A percentile compares a stretch with the other conserved stretches of the same genome.
These are phyloP conservation scores for Eustoma russellianum DNA, from an alignment of 257 asterid species.

Conservation along the genomic window DNA sequence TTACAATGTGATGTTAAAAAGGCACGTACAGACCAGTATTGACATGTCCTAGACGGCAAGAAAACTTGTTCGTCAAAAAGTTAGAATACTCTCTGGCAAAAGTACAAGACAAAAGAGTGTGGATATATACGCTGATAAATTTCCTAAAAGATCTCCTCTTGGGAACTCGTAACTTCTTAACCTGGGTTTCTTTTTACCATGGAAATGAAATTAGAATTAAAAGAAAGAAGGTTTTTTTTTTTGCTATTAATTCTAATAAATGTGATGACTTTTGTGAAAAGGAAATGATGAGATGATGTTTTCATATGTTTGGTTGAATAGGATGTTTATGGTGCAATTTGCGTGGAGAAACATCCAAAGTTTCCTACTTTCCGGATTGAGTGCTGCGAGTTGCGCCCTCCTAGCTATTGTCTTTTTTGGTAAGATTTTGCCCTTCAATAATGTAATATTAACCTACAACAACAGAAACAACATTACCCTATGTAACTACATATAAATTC, in stretches of 20 bases:
- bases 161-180: too few relatives aligned
- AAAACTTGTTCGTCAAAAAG: conserved; percentile 8
- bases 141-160: too few relatives aligned
- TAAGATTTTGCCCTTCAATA: too few relatives aligned
- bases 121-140: too few relatives aligned
- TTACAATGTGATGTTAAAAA: conserved; percentile 8
- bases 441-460: too few relatives aligned
- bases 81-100: conserved; percentile 2
- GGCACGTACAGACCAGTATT: neutral
- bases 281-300: neutral
- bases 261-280: neutral
- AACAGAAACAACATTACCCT: too few relatives aligned
- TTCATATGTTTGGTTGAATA: neutral
- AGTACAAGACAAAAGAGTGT: neutral
- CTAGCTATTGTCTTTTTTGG: too few relatives aligned
- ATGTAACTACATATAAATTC: too few relatives aligned
- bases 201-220: neutral
- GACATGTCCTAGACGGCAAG: neutral
- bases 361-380: neutral
- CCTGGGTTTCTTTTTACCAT: too few relatives aligned
- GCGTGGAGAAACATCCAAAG: conserved; percentile 16
- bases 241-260: neutral
- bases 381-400: too few relatives aligned
- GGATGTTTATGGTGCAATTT: conserved; percentile 25
- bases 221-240: neutral